A percentile compares a stretch with the other conserved stretches of the same genome.
Evolutionary conservation across 352 stramenopile genomes (phyloP).

Genomic region (Globisporangium nodosum): DNA sequence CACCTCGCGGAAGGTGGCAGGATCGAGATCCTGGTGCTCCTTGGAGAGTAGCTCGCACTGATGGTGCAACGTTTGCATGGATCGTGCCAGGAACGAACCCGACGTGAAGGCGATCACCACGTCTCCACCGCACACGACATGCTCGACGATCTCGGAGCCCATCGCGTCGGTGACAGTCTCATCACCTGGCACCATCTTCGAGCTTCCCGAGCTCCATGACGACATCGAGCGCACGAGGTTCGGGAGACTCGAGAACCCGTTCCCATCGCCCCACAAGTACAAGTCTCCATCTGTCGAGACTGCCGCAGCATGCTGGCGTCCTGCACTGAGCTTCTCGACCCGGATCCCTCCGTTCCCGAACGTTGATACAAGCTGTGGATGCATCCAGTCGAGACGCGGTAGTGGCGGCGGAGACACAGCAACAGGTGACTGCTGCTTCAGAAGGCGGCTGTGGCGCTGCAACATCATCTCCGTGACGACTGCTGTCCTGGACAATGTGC

Average conservation of each 20-base stretch:
- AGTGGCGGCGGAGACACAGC: slow-evolving; percentile 4
- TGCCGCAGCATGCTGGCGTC: slow-evolving; percentile 80
- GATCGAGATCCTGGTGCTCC: slow-evolving; percentile 4
- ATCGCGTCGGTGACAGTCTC: slow-evolving; percentile 6
- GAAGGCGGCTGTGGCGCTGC: slow-evolving; percentile 31
- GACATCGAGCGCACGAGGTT: slow-evolving; percentile 7
- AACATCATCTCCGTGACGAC: slow-evolving; percentile 36
- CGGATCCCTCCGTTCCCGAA: slow-evolving; percentile 27
- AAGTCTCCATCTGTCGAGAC: slow-evolving; percentile 86
- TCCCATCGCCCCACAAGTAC: slow-evolving; percentile 83
- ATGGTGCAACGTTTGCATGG: slow-evolving; percentile 30
- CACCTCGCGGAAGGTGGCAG: neutral
- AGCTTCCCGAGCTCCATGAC: neutral
- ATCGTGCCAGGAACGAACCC: slow-evolving; percentile 39
- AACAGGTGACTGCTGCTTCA: slow-evolving; percentile 6
- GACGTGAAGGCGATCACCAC: slow-evolving; percentile 43
- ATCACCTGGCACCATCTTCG: neutral
- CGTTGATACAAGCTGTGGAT: slow-evolving; percentile 33
- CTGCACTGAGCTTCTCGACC: slow-evolving; percentile 72
- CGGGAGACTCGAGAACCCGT: slow-evolving; percentile 3
- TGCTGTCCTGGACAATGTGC: slow-evolving; percentile 12
- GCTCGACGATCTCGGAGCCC: slow-evolving; percentile 28
- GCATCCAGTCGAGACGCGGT: slow-evolving; percentile 35
- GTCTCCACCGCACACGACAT: slow-evolving; percentile 44
- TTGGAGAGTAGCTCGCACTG: slow-evolving; percentile 8